A percentile compares a stretch with the other conserved stretches of the same genome.
phyloP scores from a whole-genome alignment of 1,284 basidiomycete genomes.

The Pascua guehoae region DNA sequence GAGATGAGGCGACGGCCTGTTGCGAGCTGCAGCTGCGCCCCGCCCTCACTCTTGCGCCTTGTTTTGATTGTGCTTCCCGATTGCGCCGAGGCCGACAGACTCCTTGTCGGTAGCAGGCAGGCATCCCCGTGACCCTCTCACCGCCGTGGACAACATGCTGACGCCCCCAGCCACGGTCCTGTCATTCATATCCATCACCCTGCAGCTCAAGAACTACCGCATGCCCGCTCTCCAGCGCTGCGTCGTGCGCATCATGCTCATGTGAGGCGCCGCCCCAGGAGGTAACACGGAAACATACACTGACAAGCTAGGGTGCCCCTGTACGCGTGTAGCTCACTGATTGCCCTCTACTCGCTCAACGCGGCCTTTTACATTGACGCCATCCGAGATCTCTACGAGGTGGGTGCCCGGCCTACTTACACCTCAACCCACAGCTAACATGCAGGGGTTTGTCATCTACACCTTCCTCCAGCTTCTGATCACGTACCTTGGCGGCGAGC shows the following conservation, averaged over 20 bases:
- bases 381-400: constrained; percentile 93
- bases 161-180: constrained; percentile 62
- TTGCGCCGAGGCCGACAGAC: too few relatives aligned
- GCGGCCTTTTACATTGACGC: constrained; percentile 96
- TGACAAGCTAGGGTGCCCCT: constrained; percentile 63
- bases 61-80: neutral
- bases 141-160: too few relatives aligned
- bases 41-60: neutral
- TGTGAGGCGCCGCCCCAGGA: constrained; percentile 51
- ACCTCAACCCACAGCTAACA: constrained; percentile 2
- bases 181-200: constrained; percentile 74
- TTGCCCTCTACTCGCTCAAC: constrained; percentile 89
- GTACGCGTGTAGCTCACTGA: constrained; percentile 85
- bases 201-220: constrained; percentile 87
- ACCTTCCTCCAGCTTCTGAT: constrained; percentile 80
- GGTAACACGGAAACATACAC: neutral
- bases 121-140: too few relatives aligned
- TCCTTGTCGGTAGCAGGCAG: neutral
- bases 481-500: constrained; percentile 86
- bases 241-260: constrained; percentile 93
- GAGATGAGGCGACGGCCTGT: neutral
- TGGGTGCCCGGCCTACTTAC: constrained; percentile 42
- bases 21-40: neutral
- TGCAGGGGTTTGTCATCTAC: constrained; percentile 91
- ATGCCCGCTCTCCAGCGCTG: constrained; percentile 74